Conservation (phyloP, 2,329 filamentous ascomycete genomes). For the Penicillium sp. region DNA sequence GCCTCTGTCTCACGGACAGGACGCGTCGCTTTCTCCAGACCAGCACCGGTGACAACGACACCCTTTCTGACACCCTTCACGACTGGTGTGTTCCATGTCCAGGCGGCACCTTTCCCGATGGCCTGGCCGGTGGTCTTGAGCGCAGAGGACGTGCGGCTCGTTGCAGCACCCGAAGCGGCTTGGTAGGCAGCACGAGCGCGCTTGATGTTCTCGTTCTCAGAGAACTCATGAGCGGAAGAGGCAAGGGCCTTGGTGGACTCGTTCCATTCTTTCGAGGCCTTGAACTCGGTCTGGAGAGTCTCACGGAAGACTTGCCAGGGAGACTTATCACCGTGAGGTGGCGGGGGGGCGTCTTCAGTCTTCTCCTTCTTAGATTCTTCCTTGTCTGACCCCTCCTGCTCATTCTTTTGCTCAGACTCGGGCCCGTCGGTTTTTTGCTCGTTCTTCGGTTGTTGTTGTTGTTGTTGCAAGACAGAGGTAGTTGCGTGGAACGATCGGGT, state of each 20-base stretch:
- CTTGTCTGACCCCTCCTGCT: conserved; percentile 40
- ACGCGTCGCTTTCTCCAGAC: conserved; percentile 88
- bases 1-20: conserved; percentile 92
- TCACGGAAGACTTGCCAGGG: conserved; percentile 99
- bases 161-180: conserved; percentile 75
- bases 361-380: conserved; percentile 48
- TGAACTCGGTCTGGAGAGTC: conserved; percentile 89
- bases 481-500: conserved; percentile 35
- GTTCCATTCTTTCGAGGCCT: conserved; percentile 98
- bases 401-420: conserved; percentile 38
- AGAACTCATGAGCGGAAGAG: conserved; percentile 81
- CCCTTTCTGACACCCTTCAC: conserved; percentile 87
- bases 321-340: conserved; percentile 96
- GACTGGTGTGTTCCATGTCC: conserved; percentile 94
- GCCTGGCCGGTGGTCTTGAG: conserved; percentile 79
- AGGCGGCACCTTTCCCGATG: conserved; percentile 83
- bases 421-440: conserved; percentile 34
- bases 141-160: conserved; percentile 69
- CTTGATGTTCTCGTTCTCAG: conserved; percentile 85
- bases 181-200: conserved; percentile 80
- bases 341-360: conserved; percentile 66
- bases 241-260: conserved; percentile 94
- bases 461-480: conserved; percentile 29
- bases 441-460: conserved; percentile 30
- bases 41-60: conserved; percentile 77